Conservation (phyloP, 768 basidiomycete species). For the Fistulinella prunicolor region DNA sequence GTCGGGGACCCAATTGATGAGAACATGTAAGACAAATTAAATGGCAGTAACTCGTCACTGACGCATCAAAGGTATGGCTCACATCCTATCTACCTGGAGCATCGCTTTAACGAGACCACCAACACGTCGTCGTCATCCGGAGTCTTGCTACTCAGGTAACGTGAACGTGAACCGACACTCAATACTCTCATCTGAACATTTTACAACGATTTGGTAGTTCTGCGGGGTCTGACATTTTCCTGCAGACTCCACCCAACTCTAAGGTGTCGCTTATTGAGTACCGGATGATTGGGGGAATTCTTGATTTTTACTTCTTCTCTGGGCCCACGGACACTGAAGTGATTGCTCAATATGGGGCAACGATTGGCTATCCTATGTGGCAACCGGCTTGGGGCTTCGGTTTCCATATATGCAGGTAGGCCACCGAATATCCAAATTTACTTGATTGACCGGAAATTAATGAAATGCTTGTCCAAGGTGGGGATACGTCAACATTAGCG, state of each 20-base stretch:
- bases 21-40: conserved; percentile 67
- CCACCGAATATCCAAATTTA: too few relatives aligned
- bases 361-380: conserved; percentile 65
- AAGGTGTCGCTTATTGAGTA: conserved; percentile 64
- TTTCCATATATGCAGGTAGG: conserved; percentile 71
- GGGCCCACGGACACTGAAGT: conserved; percentile 49
- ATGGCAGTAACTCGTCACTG: neutral
- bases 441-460: neutral
- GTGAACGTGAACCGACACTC: neutral
- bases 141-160: conserved; percentile 56
- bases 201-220: too few relatives aligned
- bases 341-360: conserved; percentile 62
- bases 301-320: conserved; percentile 76
- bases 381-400: conserved; percentile 74
- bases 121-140: conserved; percentile 62
- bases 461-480: conserved; percentile 23
- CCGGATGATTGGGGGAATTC: conserved; percentile 65
- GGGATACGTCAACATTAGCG: conserved; percentile 52
- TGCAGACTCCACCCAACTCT: conserved; percentile 54
- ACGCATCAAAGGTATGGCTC: conserved; percentile 52
- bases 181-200: conserved; percentile 9
- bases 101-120: conserved; percentile 52
- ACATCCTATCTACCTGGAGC: conserved; percentile 69
- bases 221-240: conserved; percentile 64
- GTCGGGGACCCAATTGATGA: conserved; percentile 58